Percentiles rank a stretch among this genome's conserved stretches.
Conservation (phyloP, 257 asterid species). For the Solanum pimpinellifolium region DNA sequence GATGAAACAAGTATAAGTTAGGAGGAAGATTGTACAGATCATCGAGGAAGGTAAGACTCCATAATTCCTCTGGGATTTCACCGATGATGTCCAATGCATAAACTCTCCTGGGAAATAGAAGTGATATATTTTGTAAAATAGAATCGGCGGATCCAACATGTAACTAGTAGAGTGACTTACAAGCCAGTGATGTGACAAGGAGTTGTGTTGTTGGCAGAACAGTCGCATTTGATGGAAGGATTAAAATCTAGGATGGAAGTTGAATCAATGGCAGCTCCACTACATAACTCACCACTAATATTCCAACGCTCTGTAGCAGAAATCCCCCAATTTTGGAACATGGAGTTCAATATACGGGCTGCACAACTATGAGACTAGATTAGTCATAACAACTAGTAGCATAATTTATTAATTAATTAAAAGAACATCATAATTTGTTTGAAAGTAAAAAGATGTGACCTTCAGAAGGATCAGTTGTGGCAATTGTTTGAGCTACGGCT, state of each 20-base stretch:
- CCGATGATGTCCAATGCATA: slow-evolving; percentile 29
- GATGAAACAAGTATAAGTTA: neutral
- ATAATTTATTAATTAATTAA: too few species aligned
- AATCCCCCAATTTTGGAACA: slow-evolving; percentile 30
- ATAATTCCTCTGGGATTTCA: slow-evolving; percentile 43
- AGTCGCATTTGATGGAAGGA: slow-evolving; percentile 60
- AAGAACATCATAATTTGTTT: too few species aligned
- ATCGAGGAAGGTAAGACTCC: slow-evolving; percentile 42
- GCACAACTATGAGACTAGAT: neutral
- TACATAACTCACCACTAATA: slow-evolving; percentile 50
- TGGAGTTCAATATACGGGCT: slow-evolving; percentile 39
- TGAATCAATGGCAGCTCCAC: slow-evolving; percentile 38
- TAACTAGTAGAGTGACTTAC: slow-evolving; percentile 2
- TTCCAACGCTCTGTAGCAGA: slow-evolving; percentile 35
- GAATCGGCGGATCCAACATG: too few species aligned
- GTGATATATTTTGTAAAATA: too few species aligned
- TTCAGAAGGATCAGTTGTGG: slow-evolving; percentile 15
- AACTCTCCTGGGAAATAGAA: slow-evolving; percentile 24
- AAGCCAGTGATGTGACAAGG: slow-evolving; percentile 30
- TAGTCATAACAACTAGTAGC: too few species aligned
- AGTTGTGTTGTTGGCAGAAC: slow-evolving; percentile 28
- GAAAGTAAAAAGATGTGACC: neutral
- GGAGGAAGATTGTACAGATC: slow-evolving; percentile 16
- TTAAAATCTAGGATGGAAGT: neutral
- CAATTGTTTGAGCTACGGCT: slow-evolving; percentile 4